Evolutionary conservation across 768 basidiomycete species (phyloP).

Genomic region (Russula griseocarnosa): DNA sequence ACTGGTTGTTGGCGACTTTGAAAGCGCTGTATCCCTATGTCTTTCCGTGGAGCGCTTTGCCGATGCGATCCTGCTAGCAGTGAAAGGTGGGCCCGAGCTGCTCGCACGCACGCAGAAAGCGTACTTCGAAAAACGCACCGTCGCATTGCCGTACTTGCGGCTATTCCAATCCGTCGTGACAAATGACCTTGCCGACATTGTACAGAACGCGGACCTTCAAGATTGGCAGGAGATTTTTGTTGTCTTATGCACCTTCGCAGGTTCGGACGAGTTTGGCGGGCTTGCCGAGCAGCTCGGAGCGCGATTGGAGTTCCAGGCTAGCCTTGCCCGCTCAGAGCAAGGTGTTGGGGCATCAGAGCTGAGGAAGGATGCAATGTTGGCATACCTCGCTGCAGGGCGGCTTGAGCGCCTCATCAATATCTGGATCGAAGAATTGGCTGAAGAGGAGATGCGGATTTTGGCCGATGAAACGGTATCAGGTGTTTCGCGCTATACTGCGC

Average conservation of each 20-base stretch:
- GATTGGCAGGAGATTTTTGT: slow-evolving; percentile 98
- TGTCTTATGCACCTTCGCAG: slow-evolving; percentile 91
- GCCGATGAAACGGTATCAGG: slow-evolving; percentile 39
- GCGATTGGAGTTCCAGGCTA: slow-evolving; percentile 82
- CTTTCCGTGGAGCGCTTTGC: slow-evolving; percentile 86
- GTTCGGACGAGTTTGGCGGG: slow-evolving; percentile 75
- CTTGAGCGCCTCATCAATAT: slow-evolving; percentile 86
- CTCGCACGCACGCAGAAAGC: slow-evolving; percentile 85
- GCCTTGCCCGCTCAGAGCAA: slow-evolving; percentile 50
- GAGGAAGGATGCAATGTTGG: slow-evolving; percentile 86
- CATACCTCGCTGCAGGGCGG: slow-evolving; percentile 87
- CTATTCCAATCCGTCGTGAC: slow-evolving; percentile 93
- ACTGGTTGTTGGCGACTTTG: slow-evolving; percentile 93
- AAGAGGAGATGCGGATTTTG: slow-evolving; percentile 67
- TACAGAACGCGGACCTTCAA: slow-evolving; percentile 89
- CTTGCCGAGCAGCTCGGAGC: slow-evolving; percentile 90
- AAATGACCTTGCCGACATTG: slow-evolving; percentile 87
- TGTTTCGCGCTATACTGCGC: slow-evolving; percentile 67
- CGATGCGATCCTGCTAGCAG: slow-evolving; percentile 91
- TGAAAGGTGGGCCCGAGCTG: slow-evolving; percentile 83
- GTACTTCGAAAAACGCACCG: slow-evolving; percentile 83
- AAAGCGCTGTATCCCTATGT: slow-evolving; percentile 86
- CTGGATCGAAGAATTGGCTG: slow-evolving; percentile 85
- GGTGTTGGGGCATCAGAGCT: slow-evolving; percentile 46
- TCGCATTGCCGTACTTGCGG: slow-evolving; percentile 78